Base-by-base conservation (phyloP, 306 rosid species). In the Vigna reflexopilosa region DNA sequence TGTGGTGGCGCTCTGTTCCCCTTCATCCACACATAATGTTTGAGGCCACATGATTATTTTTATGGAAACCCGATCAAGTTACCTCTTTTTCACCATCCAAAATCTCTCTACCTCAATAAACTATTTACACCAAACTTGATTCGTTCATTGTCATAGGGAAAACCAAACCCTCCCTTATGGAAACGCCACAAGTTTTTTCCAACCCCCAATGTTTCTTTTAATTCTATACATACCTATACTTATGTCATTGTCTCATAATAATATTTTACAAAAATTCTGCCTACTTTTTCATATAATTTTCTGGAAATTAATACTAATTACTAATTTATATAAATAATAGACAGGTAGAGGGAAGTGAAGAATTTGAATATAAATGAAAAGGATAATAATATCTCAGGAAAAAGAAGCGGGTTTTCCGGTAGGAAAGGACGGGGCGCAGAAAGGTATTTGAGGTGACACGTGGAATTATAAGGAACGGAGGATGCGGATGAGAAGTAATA, bases 341-440 rank as follows among this genome's bases (percentile, higher is more conserved):
- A 1, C 11, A 58, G 34, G 2, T 1, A 4, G 14, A 15, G 9
- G 24, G 15, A 34, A 56, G 7, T 32, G 77, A 48, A 22, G 4
- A 70, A 76, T 44, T 45, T 42, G 0, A 72, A 55, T n/a, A 2
- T 20, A 63, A 65, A 32, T 30, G 72, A 28, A 70, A 17, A 11
- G 58, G 9, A 78, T 30, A 62, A 55, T 9, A 83, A 80, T 63
- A 78, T 70, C 87, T 79, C 79, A 87, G 82, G 68, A 88, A 91
- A 34, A 94, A 90, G 98, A 65, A 91, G 97, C 98, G 98, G 94
- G 91, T 90, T 94, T 92, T 90, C 84, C 96, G 98, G 96, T 86
- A 70, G 68, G 82, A 85, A 84, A 85, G 89, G 90, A 85, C 84
- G 65, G 75, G 76, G 61, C 26, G 86, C 81, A 83, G 84, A 86